Base-by-base conservation (phyloP, 2,329 filamentous ascomycete genomes). In the Fusarium pseudocircinatum region DNA sequence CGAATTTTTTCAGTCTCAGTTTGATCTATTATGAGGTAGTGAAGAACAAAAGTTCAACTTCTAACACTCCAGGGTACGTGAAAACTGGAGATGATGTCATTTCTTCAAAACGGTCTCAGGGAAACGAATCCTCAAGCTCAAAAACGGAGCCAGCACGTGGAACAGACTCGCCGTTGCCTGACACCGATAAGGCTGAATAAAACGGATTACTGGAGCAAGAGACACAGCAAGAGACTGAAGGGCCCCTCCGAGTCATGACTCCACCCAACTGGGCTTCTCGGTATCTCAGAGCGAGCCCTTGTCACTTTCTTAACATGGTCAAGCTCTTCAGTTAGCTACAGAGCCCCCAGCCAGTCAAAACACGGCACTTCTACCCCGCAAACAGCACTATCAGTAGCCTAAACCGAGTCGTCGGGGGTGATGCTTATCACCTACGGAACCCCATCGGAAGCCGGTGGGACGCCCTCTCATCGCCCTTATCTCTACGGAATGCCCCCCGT, bases 351-450 rank as follows among this genome's bases (percentile, higher is more conserved):
- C 63, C 63, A 43, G 36, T 62, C 4, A 49, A 32, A 43, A 2
- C 4, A 16, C 36, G 11, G 40, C 16, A 20, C n/a, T 10, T 4
- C 24, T 70, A 69, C 67, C 67, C 67, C 67, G 67, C 67, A 70
- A 65, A 69, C 13, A 32, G 11, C 26, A 24, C 52, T 46, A 40
- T 49, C 40, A 43, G 44, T 28, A 18, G 39, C 52, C 34, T 36
- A 42, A 32, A 26, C 22, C 37, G 16, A 22, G 37, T 60, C 26
- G 32, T 22, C 26, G 53, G 40, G 30, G 18, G 15, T 13, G 9
- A 30, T 30, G 50, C 65, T 63, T 68, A 68, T 68, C 63, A 66
- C 30, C 40, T 52, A 34, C 34, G 42, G 34, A 52, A 43, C 49
- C 43, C 52, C 42, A 43, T 69, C 64, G 57, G 64, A 69, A 69